Percentiles rank a stretch among this genome's conserved stretches.
Conservation (phyloP, 805 yeast genomes). For the Wickerhamiella allomyrinae region DNA sequence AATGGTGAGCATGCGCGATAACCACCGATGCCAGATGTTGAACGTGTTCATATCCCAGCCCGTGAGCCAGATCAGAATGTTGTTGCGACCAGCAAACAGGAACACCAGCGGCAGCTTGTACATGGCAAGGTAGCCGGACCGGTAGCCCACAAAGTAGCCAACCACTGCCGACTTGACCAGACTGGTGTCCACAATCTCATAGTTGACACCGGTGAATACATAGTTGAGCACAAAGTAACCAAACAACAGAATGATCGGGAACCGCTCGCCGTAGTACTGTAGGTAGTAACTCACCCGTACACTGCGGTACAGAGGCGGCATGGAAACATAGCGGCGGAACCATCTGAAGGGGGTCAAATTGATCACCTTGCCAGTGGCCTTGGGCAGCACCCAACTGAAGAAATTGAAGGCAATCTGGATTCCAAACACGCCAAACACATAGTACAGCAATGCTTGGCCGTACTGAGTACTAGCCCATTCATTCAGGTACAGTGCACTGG, state of each 20-base stretch:
- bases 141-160: constrained; percentile 21
- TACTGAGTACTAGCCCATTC: background rate
- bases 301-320: constrained; percentile 3
- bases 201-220: constrained; percentile 3
- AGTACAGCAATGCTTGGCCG: constrained; percentile 6
- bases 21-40: constrained; percentile 41
- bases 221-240: constrained; percentile 15
- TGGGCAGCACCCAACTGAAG: constrained; percentile 6
- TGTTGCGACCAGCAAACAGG: constrained; percentile 53
- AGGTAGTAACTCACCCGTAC: background rate
- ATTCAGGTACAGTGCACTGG: background rate
- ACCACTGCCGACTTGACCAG: constrained; percentile 30
- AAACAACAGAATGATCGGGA: constrained; percentile 19
- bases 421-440: constrained; percentile 5
- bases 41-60: constrained; percentile 49
- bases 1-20: constrained; percentile 34
- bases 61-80: constrained; percentile 43
- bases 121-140: constrained; percentile 21
- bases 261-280: background rate
- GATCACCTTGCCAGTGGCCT: background rate
- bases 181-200: constrained; percentile 4
- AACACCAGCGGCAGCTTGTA: constrained; percentile 35
- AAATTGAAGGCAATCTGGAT: constrained; percentile 5
- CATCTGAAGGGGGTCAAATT: background rate
- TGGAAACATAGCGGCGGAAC: constrained; percentile 2